Percentiles rank a stretch among this genome's conserved stretches.
phyloP scores from a whole-genome alignment of 1,284 basidiomycete genomes.

The Fistulinella cinereoalba region DNA sequence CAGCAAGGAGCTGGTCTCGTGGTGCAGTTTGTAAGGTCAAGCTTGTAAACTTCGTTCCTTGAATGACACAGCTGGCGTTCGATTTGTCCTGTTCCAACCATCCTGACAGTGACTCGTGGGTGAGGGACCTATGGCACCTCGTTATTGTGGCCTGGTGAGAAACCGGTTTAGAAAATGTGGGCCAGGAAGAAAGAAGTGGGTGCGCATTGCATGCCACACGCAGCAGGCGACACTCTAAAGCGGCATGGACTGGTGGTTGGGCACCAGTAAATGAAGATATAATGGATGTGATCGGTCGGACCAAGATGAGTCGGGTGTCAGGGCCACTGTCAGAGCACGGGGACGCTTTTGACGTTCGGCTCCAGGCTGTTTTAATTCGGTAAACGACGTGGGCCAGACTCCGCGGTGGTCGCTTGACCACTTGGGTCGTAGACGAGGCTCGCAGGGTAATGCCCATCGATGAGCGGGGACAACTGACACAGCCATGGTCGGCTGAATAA shows the following conservation, averaged over 20 bases:
- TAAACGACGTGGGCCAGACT: not conserved
- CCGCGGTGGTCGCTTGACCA: not conserved
- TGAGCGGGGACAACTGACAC: too few relatives aligned
- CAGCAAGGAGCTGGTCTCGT: constrained; percentile 7
- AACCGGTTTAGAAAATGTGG: constrained; percentile 7
- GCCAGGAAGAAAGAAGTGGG: constrained; percentile 4
- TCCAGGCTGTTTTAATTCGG: not conserved
- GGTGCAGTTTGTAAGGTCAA: constrained; percentile 6
- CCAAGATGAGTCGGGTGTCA: constrained; percentile 10
- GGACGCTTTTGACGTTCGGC: not conserved
- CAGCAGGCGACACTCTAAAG: not conserved
- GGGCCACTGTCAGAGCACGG: not conserved
- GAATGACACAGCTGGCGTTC: not conserved
- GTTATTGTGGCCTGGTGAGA: constrained; percentile 14
- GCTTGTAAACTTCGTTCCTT: constrained; percentile 3
- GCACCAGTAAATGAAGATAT: constrained; percentile 9
- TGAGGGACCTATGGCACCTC: constrained; percentile 26
- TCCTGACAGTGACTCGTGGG: constrained; percentile 4
- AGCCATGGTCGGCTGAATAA: not conserved
- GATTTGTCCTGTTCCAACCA: constrained; percentile 1
- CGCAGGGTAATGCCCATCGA: not conserved
- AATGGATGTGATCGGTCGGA: constrained; percentile 20
- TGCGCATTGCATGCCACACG: not conserved
- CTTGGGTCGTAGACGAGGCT: not conserved
- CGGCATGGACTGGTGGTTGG: constrained; percentile 6